Base-by-base conservation (phyloP, 2,329 filamentous ascomycete genomes). In the Cryphonectria carpinicola region DNA sequence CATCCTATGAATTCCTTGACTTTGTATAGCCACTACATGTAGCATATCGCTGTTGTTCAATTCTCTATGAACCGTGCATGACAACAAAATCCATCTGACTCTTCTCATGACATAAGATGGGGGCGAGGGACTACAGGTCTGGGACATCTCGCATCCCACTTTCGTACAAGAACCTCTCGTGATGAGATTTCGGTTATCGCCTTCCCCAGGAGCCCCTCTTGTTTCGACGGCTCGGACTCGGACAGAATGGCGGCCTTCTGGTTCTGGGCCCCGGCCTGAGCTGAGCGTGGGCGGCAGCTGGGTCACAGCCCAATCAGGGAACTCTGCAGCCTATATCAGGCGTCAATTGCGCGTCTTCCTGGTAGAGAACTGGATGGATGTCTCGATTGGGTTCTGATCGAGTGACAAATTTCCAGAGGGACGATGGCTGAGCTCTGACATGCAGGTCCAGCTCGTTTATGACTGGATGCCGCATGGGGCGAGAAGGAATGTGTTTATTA, bases 381-480 rank as follows among this genome's bases (percentile, higher is more conserved):
- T 56, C 52, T 28, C 11, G 22, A 54, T 25, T 49, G 22, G 14
- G 49, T n/a, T 10, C 25, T 54, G 52, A 28, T 28, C 22, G n/a
- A 8, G 52, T 56, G 52, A 56, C 52, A 56, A 56, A 56, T 56
- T 56, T 14, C n/a, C 52, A 56, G 13, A 56, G 52, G 52, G 52
- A 28, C n/a, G 52, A 56, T 56, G 52, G 52, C 52, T 56, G 52
- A 28, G 52, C 52, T 56, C 52, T 56, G 25, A 56, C 52, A 56
- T 56, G 49, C 49, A 54, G n/a, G 10, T 25, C 5, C 49, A 54
- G 49, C 49, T 25, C n/a, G n/a, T 54, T 54, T 54, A 49, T 7
- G 46, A n/a, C 52, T 28, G 3, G 4, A 17, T 56, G 52, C 25
- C 25, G 52, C 25, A 5, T 56, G 13, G n/a, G 52, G n/a, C 52